Base-by-base conservation (phyloP, 139 green algal genomes). In the Picocystis salinarum region DNA sequence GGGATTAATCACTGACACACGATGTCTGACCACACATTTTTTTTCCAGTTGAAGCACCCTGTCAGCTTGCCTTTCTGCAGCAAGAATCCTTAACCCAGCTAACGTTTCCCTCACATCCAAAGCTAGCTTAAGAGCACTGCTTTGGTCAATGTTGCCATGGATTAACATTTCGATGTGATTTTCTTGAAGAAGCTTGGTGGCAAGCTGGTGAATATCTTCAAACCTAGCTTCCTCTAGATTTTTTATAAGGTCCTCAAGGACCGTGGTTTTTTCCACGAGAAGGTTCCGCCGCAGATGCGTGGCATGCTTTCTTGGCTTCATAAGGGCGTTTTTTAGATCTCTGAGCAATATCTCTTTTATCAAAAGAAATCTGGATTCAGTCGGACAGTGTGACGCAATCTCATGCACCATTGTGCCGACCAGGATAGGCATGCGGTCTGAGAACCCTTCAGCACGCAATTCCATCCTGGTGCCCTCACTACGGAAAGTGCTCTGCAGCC, bases 381-480 rank as follows among this genome's bases (percentile, higher is more conserved):
- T 36, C 11, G 62, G 61, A 52, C 64, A 56, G 10, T 76, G 41
- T 15, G 0, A 28, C 15, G 64, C 53, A 37, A 93, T 53, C 2
- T 44, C 34, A 19, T 51, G 7, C 41, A 91, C 76, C 40, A 95
- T 45, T 12, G 48, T 48, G 4, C 20, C 0, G 1, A 55, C 53
- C 23, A 95, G 70, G 27, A 67, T 18, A 2, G 58, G 60, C 53
- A 94, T 66, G 56, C 82, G 83, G 59, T 95, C 61, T 33, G 52
- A 87, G 62, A 93, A 96, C 23, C 85, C 85, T 4, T 79, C 57
- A 10, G 94, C 48, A 23, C 66, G 59, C 25, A 95, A 15, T 53
- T 91, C 70, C 13, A 95, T 33, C 13, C 46, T 39, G 6, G 46
- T 17, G 26, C 20, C 9, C 20, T 11, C 15, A 10, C 7, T 31